These are phyloP conservation scores for Pycnococcus provasolii DNA, from an alignment of 139 green algal species.

Conservation along the genomic window DNA sequence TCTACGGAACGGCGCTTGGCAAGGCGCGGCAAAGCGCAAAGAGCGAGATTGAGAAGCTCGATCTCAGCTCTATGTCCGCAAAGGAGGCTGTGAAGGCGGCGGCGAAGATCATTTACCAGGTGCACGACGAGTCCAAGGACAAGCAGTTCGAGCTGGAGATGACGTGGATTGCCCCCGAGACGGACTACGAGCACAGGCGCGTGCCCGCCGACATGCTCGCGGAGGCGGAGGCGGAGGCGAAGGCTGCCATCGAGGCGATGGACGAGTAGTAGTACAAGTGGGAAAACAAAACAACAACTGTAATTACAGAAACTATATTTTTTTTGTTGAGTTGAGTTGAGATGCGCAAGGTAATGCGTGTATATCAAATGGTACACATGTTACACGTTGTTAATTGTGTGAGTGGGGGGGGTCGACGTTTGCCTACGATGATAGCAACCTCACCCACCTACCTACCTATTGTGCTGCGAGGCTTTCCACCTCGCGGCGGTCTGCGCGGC, in stretches of 20 bases:
- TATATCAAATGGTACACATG: too few relatives aligned
- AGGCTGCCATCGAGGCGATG: conserved; percentile 54
- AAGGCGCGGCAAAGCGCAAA: conserved; percentile 90
- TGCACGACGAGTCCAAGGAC: conserved; percentile 85
- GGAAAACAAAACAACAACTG: too few relatives aligned
- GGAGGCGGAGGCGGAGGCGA: conserved; percentile 60
- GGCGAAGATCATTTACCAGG: conserved; percentile 84
- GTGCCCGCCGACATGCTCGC: conserved; percentile 61
- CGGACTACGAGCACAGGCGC: conserved; percentile 48
- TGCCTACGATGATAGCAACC: too few relatives aligned
- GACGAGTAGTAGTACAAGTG: background rate
- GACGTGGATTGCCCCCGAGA: conserved; percentile 90
- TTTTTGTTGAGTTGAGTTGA: too few relatives aligned
- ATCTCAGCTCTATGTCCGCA: conserved; percentile 80
- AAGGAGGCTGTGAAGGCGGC: conserved; percentile 74
- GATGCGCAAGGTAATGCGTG: too few relatives aligned
- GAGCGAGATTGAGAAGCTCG: conserved; percentile 96
- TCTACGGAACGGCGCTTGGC: conserved; percentile 85
- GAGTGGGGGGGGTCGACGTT: too few relatives aligned
- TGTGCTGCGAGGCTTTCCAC: too few relatives aligned
- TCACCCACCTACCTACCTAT: too few relatives aligned
- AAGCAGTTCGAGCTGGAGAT: conserved; percentile 98
- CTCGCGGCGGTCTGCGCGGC: too few relatives aligned
- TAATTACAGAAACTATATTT: too few relatives aligned
- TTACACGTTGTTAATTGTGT: too few relatives aligned